Conservation (phyloP, 2,329 filamentous ascomycete species). For the Xylariaceae sp. region DNA sequence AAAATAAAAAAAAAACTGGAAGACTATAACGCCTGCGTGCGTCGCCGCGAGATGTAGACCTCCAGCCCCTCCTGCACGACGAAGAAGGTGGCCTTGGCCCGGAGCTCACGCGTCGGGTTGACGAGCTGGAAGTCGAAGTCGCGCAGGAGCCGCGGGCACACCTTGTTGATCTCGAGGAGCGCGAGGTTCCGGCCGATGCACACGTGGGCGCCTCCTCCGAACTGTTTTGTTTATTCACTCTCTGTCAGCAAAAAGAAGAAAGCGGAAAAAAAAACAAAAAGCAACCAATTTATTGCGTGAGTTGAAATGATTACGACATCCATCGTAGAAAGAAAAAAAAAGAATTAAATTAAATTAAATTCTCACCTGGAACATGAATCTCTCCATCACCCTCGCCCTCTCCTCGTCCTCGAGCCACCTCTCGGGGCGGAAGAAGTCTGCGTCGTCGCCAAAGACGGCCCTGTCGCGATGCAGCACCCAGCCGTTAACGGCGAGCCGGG, state of each 20-base stretch:
- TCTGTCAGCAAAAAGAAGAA: neutral
- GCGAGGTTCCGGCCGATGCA: slow-evolving; percentile 53
- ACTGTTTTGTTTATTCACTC: slow-evolving; percentile 30
- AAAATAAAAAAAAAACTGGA: too few species aligned
- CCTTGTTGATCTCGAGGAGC: slow-evolving; percentile 54
- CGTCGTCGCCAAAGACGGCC: slow-evolving; percentile 45
- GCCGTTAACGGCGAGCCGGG: slow-evolving; percentile 47
- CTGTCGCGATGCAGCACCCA: slow-evolving; percentile 48
- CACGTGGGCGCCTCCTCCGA: slow-evolving; percentile 49
- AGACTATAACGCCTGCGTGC: too few species aligned
- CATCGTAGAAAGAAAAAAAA: neutral
- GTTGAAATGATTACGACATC: too few species aligned
- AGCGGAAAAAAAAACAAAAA: neutral
- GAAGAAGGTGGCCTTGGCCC: slow-evolving; percentile 53
- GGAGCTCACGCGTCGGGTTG: slow-evolving; percentile 44
- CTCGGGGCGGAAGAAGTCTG: slow-evolving; percentile 48
- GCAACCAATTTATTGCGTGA: neutral
- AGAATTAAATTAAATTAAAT: neutral
- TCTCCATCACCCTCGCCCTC: slow-evolving; percentile 42
- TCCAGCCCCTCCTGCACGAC: slow-evolving; percentile 53
- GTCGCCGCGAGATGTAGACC: slow-evolving; percentile 42
- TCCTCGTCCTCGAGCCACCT: slow-evolving; percentile 47
- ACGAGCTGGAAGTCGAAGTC: slow-evolving; percentile 49
- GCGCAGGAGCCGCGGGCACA: slow-evolving; percentile 48
- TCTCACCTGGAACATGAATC: slow-evolving; percentile 50